phyloP scores from a whole-genome alignment of 1,139 yeast genomes.

The Geotrichum armillariae region DNA sequence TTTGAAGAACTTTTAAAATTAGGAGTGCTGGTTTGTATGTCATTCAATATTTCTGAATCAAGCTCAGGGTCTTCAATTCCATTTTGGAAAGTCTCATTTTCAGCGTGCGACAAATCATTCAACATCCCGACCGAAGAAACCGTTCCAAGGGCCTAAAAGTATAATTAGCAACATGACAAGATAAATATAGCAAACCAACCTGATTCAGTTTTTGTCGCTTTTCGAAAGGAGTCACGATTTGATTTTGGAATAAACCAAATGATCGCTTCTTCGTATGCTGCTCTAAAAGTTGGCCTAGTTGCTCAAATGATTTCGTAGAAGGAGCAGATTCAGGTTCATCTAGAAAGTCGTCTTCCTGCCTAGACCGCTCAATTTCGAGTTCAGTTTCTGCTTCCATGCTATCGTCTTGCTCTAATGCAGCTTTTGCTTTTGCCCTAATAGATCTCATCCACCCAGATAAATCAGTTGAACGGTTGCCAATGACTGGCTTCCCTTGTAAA shows the following conservation, averaged over 20 bases:
- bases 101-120: no score
- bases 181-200: not conserved
- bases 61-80: not conserved
- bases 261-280: constrained; percentile 19
- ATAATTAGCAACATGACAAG: constrained; percentile 1
- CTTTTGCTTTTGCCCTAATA: constrained; percentile 45
- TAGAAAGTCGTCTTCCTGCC: constrained; percentile 34
- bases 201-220: constrained; percentile 2
- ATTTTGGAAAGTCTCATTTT: no score
- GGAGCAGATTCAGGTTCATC: constrained; percentile 37
- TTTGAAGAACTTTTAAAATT: not conserved
- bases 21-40: not conserved
- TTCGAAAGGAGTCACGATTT: constrained; percentile 10
- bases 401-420: constrained; percentile 28
- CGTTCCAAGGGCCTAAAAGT: not conserved
- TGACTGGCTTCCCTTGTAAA: not conserved
- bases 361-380: constrained; percentile 38
- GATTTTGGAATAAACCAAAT: constrained; percentile 11
- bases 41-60: not conserved
- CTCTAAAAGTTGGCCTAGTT: constrained; percentile 39
- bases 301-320: constrained; percentile 47
- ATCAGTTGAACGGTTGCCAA: constrained; percentile 35
- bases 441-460: constrained; percentile 53
- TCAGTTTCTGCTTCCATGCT: constrained; percentile 42
- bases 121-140: no score